Conservation (phyloP, 208 protist genomes). For the Plasmodiophora brassicae region DNA sequence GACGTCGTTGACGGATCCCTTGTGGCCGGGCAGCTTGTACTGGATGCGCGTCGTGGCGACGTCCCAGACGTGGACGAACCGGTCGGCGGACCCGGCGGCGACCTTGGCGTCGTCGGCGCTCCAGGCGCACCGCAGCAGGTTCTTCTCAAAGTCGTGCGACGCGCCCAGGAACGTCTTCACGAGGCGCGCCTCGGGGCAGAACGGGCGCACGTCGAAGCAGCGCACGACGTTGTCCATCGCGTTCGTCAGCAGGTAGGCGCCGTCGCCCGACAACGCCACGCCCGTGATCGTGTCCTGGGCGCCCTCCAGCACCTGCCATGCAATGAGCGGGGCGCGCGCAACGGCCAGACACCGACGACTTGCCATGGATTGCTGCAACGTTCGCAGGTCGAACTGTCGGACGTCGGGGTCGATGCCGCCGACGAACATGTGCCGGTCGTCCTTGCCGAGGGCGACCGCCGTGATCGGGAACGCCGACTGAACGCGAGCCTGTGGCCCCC, state of each 20-base stretch:
- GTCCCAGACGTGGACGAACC: constrained; percentile 62
- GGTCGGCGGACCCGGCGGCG: constrained; percentile 54
- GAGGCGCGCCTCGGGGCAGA: constrained; percentile 43
- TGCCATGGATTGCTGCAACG: no score
- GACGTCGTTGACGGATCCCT: constrained; percentile 60
- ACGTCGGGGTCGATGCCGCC: constrained; percentile 63
- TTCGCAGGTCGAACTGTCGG: constrained; percentile 59
- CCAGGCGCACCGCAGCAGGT: constrained; percentile 44
- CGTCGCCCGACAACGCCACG: constrained; percentile 58
- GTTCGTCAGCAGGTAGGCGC: constrained; percentile 62
- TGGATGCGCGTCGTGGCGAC: constrained; percentile 38
- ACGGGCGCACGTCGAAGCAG: constrained; percentile 64
- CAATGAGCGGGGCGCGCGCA: no score
- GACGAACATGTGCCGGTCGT: constrained; percentile 55
- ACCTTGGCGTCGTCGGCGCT: constrained; percentile 41
- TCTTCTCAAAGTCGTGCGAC: constrained; percentile 66
- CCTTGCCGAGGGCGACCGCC: constrained; percentile 49
- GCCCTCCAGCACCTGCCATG: constrained; percentile 37
- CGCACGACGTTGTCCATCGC: constrained; percentile 67
- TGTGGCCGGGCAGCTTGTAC: constrained; percentile 63
- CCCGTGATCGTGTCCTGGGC: constrained; percentile 60
- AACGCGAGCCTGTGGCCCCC: constrained; percentile 24
- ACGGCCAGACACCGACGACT: no score
- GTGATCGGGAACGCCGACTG: constrained; percentile 56
- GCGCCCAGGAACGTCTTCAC: constrained; percentile 46